Base-by-base conservation (phyloP, 179 eudicot genomes). In the Silene vulgaris region DNA sequence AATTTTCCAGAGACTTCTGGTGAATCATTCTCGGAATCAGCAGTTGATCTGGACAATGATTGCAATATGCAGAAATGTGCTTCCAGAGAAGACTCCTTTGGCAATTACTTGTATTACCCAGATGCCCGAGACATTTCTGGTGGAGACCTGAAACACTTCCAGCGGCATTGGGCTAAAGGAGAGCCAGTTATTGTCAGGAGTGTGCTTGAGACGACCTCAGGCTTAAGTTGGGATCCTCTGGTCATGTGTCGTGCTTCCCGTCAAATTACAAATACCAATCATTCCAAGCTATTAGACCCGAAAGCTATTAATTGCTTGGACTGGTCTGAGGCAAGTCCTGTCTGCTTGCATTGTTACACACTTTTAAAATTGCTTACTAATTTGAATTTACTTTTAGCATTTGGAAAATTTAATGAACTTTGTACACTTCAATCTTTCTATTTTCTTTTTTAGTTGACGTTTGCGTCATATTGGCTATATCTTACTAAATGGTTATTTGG, bases 201-300 rank as follows among this genome's bases (percentile, higher is more conserved):
- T 76, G 87, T 82, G 50, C 87, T 91, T 75, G 85, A 84, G n/a
- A 80, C 84, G 2, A 75, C 90, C 30, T 40, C 72, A 78, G 97
- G 94, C 43, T 81, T 91, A 80, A 91, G 94, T 79, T 91, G 97
- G 97, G 92, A 89, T 43, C 94, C 97, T 32, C 82, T 89, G 94
- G 92, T 91, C 28, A 88, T 91, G 89, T 86, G 89, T 91, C 90
- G 90, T 76, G 94, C 97, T 8, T 82, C 82, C 50, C 89, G 94
- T n/a, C 85, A 88, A 64, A 76, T 73, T 13, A 80, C 12, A 14
- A 79, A 80, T 65, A 19, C 29, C 7, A 72, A 72, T 1, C 75
- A 81, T 72, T 54, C 79, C 26, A 64, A 1, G 2, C 69, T 54
- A 21, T 67, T 79, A 65, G 82, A 85, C 57, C 84, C 85, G 66